Percentiles rank a stretch among this genome's conserved stretches.
Conservation (phyloP, 2,329 filamentous ascomycete species). For the Fusarium algeriense region DNA sequence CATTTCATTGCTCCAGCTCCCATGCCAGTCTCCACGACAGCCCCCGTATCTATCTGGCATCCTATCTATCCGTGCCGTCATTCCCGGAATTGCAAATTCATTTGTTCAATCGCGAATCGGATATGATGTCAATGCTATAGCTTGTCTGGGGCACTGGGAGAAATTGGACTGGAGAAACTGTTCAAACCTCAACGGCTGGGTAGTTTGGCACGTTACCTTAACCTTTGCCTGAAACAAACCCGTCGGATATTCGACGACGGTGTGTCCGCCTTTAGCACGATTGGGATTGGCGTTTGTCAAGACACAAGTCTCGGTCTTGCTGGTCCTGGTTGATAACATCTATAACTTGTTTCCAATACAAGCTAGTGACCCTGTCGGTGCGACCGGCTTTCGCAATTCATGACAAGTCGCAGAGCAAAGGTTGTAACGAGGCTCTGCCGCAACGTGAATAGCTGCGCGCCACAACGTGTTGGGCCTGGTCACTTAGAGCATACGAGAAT, state of each 20-base stretch:
- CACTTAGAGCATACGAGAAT: slow-evolving; percentile 25
- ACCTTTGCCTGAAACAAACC: slow-evolving; percentile 44
- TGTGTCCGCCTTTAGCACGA: slow-evolving; percentile 26
- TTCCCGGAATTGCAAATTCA: slow-evolving; percentile 38
- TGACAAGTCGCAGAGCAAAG: slow-evolving; percentile 31
- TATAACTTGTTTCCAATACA: slow-evolving; percentile 3
- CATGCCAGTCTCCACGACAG: slow-evolving; percentile 17
- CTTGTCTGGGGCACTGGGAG: slow-evolving; percentile 25
- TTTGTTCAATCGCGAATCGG: slow-evolving; percentile 30
- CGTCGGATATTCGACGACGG: slow-evolving; percentile 37
- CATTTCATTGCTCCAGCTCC: slow-evolving; percentile 16
- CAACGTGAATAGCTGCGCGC: slow-evolving; percentile 34
- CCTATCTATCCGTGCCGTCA: slow-evolving; percentile 48
- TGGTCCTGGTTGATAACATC: slow-evolving; percentile 8
- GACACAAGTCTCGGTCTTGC: slow-evolving; percentile 23
- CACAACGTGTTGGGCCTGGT: slow-evolving; percentile 18
- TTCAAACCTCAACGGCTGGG: slow-evolving; percentile 16
- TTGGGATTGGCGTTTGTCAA: slow-evolving; percentile 24
- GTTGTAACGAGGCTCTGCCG: slow-evolving; percentile 21
- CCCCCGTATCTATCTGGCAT: slow-evolving; percentile 21
- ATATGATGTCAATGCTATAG: slow-evolving; percentile 44
- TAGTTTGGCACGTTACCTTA: slow-evolving; percentile 32
- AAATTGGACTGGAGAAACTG: slow-evolving; percentile 25
- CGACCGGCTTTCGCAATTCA: slow-evolving; percentile 26
- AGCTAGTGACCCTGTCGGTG: slow-evolving; percentile 19